Evolutionary conservation across 2,329 filamentous ascomycete species (phyloP), one percentile per base, ranked within the genome.

Genomic region (Bipolaris cookei): DNA sequence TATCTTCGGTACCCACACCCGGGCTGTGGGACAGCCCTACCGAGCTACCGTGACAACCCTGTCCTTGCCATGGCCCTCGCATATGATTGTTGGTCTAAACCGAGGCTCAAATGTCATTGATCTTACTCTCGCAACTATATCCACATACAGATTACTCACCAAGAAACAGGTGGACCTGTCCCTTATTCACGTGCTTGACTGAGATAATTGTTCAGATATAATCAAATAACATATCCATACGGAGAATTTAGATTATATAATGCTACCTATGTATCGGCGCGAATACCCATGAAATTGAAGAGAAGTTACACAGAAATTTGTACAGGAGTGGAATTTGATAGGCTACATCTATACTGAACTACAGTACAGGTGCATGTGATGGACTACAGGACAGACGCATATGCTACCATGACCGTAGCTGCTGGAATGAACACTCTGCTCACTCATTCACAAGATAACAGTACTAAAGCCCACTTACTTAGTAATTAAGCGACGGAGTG

Each of bases 401-500:
- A 4, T 41, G 47, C 30, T 34, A 14, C 28, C 8, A 14, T 11
- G 13, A 23, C 23, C 34, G 18, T 34, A 32, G 21, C 38, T 43
- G 39, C 16, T 35, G 20, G 45, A 20, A 50, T 16, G 30, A 47
- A 28, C 30, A 38, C 21, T 38, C 4, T 30, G 28, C 28, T 45
- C 16, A 34, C n/a, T 23, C 13, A n/a, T 21, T 45, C 10, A 46
- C 21, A 28, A 30, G 37, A 56, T 44, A 25, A 56, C 52, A 20
- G 21, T 37, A 43, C 28, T 25, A 20, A 23, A 42, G 46, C 42
- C 41, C 43, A 61, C 56, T 61, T 56, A 56, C 56, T 51, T 46
- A 25, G 28, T 30, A 30, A 30, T 30, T 8, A 30, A 30, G 28
- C 28, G 10, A 11, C 10, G 28, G 28, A 11, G 28, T 30, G 10